Percentiles rank a stretch among this genome's conserved stretches.
Evolutionary conservation across 1,139 yeast genomes (phyloP).

Genomic region (Kodamaea suecica): DNA sequence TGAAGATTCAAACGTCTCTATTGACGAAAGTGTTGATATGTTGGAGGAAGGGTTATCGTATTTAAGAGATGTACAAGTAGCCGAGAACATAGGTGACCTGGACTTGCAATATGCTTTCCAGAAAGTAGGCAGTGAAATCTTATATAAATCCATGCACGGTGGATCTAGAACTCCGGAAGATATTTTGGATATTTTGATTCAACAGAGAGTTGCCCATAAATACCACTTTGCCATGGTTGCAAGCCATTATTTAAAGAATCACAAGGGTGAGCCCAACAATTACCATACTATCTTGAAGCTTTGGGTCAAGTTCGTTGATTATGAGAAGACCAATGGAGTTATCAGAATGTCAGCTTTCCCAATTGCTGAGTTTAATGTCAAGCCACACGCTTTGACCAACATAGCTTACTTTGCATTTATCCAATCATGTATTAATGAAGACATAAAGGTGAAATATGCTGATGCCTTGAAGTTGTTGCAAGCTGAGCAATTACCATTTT

Average conservation of each 20-base stretch:
- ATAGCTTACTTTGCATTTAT: constrained; percentile 37
- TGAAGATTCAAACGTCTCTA: constrained; percentile 16
- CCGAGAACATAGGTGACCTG: constrained; percentile 30
- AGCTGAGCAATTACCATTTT: constrained; percentile 24
- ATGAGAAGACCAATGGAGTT: constrained; percentile 11
- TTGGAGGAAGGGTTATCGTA: constrained; percentile 44
- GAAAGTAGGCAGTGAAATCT: constrained; percentile 15
- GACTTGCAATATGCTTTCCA: constrained; percentile 19
- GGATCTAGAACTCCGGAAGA: constrained; percentile 18
- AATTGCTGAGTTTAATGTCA: constrained; percentile 12
- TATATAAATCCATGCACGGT: constrained; percentile 18
- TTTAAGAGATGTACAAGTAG: constrained; percentile 35
- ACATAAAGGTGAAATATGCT: constrained; percentile 21
- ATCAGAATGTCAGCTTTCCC: constrained; percentile 12
- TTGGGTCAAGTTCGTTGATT: constrained; percentile 38
- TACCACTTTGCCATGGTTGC: constrained; percentile 32
- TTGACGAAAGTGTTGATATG: constrained; percentile 35
- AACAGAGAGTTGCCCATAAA: constrained; percentile 31
- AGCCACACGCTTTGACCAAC: constrained; percentile 20
- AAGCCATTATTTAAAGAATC: constrained; percentile 18
- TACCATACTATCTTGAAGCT: constrained; percentile 26
- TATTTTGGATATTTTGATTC: constrained; percentile 27
- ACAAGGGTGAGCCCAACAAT: constrained; percentile 14
- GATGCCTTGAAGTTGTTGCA: constrained; percentile 32
- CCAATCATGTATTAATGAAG: constrained; percentile 27